Conservation (phyloP, 768 basidiomycete genomes). For the Podaxis sp. region DNA sequence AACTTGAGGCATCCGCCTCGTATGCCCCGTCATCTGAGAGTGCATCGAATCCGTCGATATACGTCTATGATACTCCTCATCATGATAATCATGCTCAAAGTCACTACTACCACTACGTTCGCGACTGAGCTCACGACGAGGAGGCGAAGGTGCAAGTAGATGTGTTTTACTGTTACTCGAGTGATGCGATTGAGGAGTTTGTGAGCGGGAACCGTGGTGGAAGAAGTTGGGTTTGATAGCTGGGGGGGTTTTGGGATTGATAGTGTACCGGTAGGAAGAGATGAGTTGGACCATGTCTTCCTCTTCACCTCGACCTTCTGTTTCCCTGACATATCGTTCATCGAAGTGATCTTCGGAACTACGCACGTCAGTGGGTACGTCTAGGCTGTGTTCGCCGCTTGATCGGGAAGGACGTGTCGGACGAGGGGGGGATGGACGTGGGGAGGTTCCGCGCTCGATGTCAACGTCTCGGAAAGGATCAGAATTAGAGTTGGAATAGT, state of each 20-base stretch:
- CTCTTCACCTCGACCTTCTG: conserved; percentile 23
- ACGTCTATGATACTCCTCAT: conserved; percentile 36
- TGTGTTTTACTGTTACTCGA: conserved; percentile 3
- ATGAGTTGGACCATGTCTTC: conserved; percentile 56
- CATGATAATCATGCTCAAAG: not conserved
- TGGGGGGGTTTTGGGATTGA: conserved; percentile 13
- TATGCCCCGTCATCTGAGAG: conserved; percentile 66
- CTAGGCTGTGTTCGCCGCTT: not conserved
- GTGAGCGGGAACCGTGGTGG: conserved; percentile 7
- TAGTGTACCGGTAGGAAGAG: conserved; percentile 42
- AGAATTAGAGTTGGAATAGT: not conserved
- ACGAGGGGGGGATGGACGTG: not conserved
- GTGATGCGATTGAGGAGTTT: not conserved
- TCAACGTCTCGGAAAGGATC: not conserved
- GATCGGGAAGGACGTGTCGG: not conserved
- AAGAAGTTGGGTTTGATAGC: conserved; percentile 2
- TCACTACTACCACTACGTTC: not conserved
- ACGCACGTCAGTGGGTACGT: not conserved
- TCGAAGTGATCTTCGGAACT: conserved; percentile 26
- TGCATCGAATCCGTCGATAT: conserved; percentile 63
- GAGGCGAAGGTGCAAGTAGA: not conserved
- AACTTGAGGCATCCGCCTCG: conserved; percentile 59
- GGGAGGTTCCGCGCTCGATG: not conserved
- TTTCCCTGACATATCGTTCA: conserved; percentile 23
- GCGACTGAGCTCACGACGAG: not conserved